Percentiles rank a stretch among this genome's conserved stretches.
phyloP scores from a whole-genome alignment of 768 basidiomycete genomes.

The Auricularia cornea region DNA sequence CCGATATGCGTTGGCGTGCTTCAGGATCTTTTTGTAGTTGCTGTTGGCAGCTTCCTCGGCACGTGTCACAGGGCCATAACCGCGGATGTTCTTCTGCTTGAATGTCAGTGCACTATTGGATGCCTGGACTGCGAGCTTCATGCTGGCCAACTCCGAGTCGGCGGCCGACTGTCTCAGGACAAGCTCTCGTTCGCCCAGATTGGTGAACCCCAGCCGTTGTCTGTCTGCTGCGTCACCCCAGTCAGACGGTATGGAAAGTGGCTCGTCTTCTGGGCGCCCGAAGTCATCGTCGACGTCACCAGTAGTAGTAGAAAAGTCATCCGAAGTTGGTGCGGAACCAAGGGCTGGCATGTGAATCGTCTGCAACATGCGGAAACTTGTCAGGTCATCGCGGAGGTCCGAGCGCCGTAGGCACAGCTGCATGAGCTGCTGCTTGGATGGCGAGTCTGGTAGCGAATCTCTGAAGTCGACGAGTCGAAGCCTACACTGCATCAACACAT shows the following conservation, averaged over 20 bases:
- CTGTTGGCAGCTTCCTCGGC: background rate
- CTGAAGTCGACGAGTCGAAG: background rate
- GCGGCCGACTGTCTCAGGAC: background rate
- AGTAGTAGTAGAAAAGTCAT: background rate
- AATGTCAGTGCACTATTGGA: background rate
- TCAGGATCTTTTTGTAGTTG: background rate
- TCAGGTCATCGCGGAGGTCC: background rate
- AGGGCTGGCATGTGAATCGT: background rate
- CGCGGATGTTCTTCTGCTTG: background rate
- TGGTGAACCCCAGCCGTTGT: background rate
- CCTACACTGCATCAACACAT: no score
- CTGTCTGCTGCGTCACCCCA: background rate
- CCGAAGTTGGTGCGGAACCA: background rate
- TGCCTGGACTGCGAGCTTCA: background rate
- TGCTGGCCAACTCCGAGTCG: background rate
- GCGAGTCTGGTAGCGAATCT: background rate
- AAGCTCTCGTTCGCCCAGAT: background rate
- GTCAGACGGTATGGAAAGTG: background rate
- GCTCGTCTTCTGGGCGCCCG: background rate
- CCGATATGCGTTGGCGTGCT: background rate
- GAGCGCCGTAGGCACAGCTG: background rate
- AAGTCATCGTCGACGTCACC: background rate
- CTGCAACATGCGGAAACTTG: background rate
- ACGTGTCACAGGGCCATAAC: background rate
- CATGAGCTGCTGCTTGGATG: background rate